Base-by-base conservation (phyloP, 1,139 yeast genomes). In the Hansenula lynferdii region DNA sequence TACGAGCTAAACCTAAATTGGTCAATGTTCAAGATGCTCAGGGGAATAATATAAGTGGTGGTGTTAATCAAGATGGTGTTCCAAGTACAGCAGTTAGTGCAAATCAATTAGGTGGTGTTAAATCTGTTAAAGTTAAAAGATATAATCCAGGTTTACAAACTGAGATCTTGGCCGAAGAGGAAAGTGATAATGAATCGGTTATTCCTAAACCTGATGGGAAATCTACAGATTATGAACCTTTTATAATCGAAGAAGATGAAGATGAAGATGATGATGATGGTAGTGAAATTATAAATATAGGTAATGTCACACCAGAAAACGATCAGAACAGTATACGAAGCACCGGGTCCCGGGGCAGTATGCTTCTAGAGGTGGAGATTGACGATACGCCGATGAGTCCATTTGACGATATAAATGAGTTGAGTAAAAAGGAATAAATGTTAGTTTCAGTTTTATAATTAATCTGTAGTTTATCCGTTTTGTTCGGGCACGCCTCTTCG, bases 1-100 rank as follows among this genome's bases (percentile, higher is more conserved):
- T 82, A 40, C 73, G 77, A 49, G 90, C 83, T 2, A 82, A 73
- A 49, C 89, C 92, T 1, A 66, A 73, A 44, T 64, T 83, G 46
- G 82, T 84, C 21, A 72, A 75, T 38, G 76, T 80, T 73, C 68
- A 31, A 65, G 71, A 42, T 12, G 73, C 73, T 41, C 72, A 66
- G 25, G 78, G 72, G 50, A 75, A 67, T 4, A 15, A 11, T 10
- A 22, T 34, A 5, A 36, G 35, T 5, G 36, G 24, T 10, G 38
- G 32, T 11, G 33, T 20, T 10, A 38, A 38, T 5, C 43, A 44
- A 7, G 50, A 46, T 18, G 37, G 37, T 1, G 31, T 45, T 4
- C 53, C 54, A 14, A 22, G 33, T 15, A 49, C 56, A 4, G 55
- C 56, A 3, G 43, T 52, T 1, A 45, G 48, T 19, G 48, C 44